Conservation (phyloP, 73 alveolate genomes). For the Paramecium sexaurelia region DNA sequence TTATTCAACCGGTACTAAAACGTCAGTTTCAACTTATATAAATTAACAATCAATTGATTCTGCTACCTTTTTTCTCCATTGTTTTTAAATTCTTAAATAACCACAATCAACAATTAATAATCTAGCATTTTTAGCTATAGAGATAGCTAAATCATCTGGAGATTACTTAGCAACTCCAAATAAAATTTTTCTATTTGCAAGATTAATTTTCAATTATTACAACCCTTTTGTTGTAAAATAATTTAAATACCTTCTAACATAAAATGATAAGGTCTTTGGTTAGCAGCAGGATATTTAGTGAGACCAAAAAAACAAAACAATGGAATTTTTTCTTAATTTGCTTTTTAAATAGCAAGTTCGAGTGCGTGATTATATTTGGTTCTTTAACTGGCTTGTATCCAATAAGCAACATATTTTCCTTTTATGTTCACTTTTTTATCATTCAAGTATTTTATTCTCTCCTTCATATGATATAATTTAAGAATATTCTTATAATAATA, state of each 20-base stretch:
- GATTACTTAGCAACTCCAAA: not conserved
- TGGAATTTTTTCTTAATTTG: not conserved
- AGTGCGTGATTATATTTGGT: slow-evolving; percentile 38
- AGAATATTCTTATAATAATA: slow-evolving; percentile 1
- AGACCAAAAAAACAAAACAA: slow-evolving; percentile 41
- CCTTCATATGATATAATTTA: not conserved
- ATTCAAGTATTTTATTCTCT: not conserved
- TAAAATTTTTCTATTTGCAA: not conserved
- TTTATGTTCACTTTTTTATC: not conserved
- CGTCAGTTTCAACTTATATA: slow-evolving; percentile 42
- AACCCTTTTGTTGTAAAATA: not conserved
- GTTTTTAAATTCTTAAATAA: not conserved
- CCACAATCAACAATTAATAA: not conserved
- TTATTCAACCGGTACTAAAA: slow-evolving; percentile 30
- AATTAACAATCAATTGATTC: slow-evolving; percentile 4
- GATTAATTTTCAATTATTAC: not conserved
- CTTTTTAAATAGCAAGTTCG: slow-evolving; percentile 26
- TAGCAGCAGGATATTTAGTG: slow-evolving; percentile 30
- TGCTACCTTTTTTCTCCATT: slow-evolving; percentile 49
- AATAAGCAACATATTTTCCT: slow-evolving; percentile 18
- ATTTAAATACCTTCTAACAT: slow-evolving; percentile 28
- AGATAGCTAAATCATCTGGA: slow-evolving; percentile 38
- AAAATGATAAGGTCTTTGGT: slow-evolving; percentile 44
- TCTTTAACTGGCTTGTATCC: slow-evolving; percentile 37
- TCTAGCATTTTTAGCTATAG: not conserved